Percentiles rank a stretch among this genome's conserved stretches.
phyloP scores from a whole-genome alignment of 148 eudicot species.

The Camellia japonica region DNA sequence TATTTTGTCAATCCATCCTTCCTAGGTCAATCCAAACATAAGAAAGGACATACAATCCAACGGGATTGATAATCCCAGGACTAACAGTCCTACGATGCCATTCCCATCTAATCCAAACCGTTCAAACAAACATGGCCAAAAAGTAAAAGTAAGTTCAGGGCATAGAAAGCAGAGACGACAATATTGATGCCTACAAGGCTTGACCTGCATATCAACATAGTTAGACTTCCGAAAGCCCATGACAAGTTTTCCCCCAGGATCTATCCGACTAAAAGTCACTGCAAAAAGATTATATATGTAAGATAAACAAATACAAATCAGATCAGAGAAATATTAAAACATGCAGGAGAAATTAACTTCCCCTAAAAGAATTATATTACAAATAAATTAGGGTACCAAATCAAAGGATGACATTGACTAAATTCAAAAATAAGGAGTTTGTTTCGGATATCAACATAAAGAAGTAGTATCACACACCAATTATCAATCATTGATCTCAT shows the following conservation, averaged over 20 bases:
- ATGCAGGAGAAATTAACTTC: not conserved
- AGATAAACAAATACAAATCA: not conserved
- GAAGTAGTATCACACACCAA: not conserved
- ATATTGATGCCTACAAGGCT: slow-evolving; percentile 15
- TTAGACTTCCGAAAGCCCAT: slow-evolving; percentile 83
- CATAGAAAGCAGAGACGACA: not conserved
- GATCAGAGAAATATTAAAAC: not conserved
- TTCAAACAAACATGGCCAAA: not conserved
- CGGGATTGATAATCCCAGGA: no score
- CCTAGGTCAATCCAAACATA: no score
- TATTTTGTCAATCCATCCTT: no score
- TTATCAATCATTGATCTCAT: not conserved
- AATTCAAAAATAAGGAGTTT: not conserved
- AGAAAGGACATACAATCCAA: no score
- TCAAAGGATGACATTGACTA: not conserved
- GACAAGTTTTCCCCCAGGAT: slow-evolving; percentile 90
- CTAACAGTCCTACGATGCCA: no score
- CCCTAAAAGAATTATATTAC: not conserved
- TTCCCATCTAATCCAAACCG: no score
- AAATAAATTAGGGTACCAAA: not conserved
- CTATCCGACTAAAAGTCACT: slow-evolving; percentile 90
- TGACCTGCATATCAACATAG: slow-evolving; percentile 66
- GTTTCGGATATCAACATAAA: not conserved
- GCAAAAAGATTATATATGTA: slow-evolving; percentile 8
- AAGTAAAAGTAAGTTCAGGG: not conserved